Evolutionary conservation across 345 rosid genomes (phyloP), one percentile per base, ranked within the genome.

Genomic region (Ceriops zippeliana): DNA sequence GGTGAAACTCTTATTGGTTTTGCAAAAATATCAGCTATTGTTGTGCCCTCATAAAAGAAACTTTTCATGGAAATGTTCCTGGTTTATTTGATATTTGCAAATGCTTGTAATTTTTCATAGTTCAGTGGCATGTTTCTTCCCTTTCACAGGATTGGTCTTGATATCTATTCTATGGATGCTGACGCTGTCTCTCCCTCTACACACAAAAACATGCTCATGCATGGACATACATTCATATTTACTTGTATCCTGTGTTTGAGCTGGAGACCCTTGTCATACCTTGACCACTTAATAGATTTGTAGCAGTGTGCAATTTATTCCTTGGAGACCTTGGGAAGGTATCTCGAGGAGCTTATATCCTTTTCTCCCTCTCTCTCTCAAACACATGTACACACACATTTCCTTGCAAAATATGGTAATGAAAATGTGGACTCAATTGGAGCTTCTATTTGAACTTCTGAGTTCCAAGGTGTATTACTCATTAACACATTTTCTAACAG

Each of bases 251-350:
- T n/a, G 20, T 9, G 10, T 54, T 54, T 10, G 59, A 56, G 30
- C 28, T 56, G 26, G 59, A 24, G 59, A 56, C 70, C 28, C 67
- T 68, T 72, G 6, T 66, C 22, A n/a, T 11, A 5, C 78, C 89
- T 86, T 84, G 70, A 81, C 78, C 24, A 52, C 28, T 65, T 53
- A 59, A 21, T 80, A 93, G 98, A 89, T 90, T 62, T 93, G 97
- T 69, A 90, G 95, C 82, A 81, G 84, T 67, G 95, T 87, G 66
- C 98, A 90, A 66, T 93, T 93, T 70, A 80, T 93, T 65, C 97
- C 98, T 22, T 93, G 97, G 97, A 86, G 82, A 85, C 90, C 95
- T 67, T 90, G 98, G 97, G 96, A 87, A 89, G 97, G 98, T 89
- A 83, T 32, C 52, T 51, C 34, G 30, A 34, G 32, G 34, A 53